phyloP scores from a whole-genome alignment of 306 rosid genomes.

The Vigna radiata region DNA sequence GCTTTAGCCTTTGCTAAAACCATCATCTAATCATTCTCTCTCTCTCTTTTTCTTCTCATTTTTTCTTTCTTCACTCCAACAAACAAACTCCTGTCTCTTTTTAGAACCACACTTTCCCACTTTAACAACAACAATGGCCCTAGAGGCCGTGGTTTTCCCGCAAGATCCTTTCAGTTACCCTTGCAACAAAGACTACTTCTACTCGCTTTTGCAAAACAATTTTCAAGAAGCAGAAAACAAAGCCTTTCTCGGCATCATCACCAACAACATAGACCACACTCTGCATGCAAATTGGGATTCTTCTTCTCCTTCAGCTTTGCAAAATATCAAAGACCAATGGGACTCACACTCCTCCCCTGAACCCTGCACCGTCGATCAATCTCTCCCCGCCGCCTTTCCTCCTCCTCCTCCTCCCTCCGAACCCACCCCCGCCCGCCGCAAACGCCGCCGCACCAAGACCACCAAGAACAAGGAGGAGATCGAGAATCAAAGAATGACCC shows the following conservation, averaged over 20 bases:
- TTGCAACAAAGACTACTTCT: constrained; percentile 43
- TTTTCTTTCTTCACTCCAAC: background rate
- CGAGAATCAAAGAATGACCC: constrained; percentile 89
- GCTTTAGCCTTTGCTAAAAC: background rate
- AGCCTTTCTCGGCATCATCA: constrained; percentile 19
- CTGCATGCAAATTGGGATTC: constrained; percentile 46
- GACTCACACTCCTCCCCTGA: constrained; percentile 52
- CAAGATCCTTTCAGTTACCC: constrained; percentile 41
- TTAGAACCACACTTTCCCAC: background rate
- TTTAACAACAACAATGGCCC: constrained; percentile 38
- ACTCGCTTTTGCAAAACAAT: constrained; percentile 30
- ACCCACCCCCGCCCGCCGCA: constrained; percentile 45
- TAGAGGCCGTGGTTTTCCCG: constrained; percentile 57
- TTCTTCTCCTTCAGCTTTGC: constrained; percentile 43
- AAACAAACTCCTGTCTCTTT: too few species aligned
- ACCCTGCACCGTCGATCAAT: constrained; percentile 9
- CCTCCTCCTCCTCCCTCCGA: background rate
- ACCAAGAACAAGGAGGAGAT: constrained; percentile 76
- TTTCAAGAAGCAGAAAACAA: constrained; percentile 26
- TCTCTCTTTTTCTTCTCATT: constrained; percentile 13
- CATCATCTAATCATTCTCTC: constrained; percentile 22
- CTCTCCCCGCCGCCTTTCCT: background rate
- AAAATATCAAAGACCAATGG: constrained; percentile 44
- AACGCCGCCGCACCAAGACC: constrained; percentile 64
- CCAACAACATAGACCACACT: constrained; percentile 20